Conservation (phyloP, 228 moss, liverwort and hornwort species). For the Sphagnum magellanicum region DNA sequence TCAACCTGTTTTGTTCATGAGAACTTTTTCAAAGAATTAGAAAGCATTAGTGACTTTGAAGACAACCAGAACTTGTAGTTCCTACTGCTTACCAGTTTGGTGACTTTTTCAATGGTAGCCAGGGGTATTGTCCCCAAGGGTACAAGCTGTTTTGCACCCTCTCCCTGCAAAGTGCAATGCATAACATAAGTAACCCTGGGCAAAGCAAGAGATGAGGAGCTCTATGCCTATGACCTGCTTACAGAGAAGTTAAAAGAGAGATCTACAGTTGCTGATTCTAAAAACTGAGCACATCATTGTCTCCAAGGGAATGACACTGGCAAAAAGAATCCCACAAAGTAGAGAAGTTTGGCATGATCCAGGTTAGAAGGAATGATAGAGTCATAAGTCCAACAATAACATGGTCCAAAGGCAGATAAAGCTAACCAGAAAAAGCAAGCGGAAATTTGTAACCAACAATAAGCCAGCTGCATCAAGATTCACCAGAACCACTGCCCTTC, state of each 20-base stretch:
- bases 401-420: not conserved
- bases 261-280: no score
- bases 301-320: no score
- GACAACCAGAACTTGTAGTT: not conserved
- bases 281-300: no score
- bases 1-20: no score
- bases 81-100: conserved; percentile 46
- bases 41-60: not conserved
- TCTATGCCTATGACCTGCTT: no score
- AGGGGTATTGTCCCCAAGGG: conserved; percentile 88
- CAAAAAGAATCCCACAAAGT: no score
- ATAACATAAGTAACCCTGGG: not conserved
- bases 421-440: conserved; percentile 83
- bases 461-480: conserved; percentile 81
- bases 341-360: no score
- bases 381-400: no score
- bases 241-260: no score
- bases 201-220: not conserved
- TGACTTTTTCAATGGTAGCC: conserved; percentile 77
- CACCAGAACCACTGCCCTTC: conserved; percentile 74
- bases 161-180: conserved; percentile 44
- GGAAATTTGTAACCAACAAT: conserved; percentile 83
- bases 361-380: no score
- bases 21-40: not conserved
- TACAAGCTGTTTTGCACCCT: conserved; percentile 59